phyloP scores from a whole-genome alignment of 192 early-diverging fungal species.

The Coemansia sp. region DNA sequence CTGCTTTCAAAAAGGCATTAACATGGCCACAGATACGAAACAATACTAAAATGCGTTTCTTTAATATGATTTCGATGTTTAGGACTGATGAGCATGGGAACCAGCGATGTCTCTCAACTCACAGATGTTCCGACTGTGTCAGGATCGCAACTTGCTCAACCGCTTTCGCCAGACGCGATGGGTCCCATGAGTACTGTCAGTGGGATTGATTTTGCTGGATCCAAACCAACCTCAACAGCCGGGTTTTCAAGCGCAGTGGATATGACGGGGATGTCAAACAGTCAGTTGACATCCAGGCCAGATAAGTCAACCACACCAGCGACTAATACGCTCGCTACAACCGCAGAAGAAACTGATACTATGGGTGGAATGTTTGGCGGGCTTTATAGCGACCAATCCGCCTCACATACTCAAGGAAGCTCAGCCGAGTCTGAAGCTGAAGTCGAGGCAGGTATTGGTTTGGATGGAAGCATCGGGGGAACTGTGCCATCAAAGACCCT shows the following conservation, averaged over 20 bases:
- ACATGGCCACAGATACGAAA: not conserved
- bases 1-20: not conserved
- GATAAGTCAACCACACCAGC: not conserved
- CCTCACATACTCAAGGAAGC: not conserved
- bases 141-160: constrained; percentile 17
- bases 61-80: not conserved
- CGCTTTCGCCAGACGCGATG: constrained; percentile 3
- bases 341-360: not conserved
- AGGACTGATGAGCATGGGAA: not conserved
- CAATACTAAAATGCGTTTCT: not conserved
- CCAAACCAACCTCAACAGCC: not conserved
- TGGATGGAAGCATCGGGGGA: not conserved
- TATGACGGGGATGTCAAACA: not conserved
- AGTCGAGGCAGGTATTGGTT: not conserved
- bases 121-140: not conserved
- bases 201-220: not conserved
- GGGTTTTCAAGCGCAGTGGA: not conserved
- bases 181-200: constrained; percentile 10
- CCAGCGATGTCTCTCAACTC: not conserved
- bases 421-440: not conserved
- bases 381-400: not conserved
- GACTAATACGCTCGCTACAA: not conserved
- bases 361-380: not conserved
- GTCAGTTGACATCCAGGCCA: not conserved
- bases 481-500: not conserved